phyloP scores from a whole-genome alignment of 352 stramenopile genomes.

The Phytopythium kandeliae region DNA sequence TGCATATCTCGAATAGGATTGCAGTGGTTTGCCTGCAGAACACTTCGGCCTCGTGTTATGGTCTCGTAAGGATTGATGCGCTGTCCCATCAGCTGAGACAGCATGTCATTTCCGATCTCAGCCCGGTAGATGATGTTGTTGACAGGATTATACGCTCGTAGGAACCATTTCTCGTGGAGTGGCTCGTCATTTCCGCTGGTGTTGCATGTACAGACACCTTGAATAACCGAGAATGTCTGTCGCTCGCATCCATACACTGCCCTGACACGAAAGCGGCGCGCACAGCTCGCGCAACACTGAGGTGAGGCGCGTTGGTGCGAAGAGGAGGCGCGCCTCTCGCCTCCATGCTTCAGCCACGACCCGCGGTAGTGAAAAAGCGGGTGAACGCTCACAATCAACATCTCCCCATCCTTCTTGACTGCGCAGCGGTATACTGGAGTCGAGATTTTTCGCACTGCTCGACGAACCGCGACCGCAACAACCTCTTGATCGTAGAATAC shows the following conservation, averaged over 20 bases:
- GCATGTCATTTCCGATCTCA: constrained; percentile 30
- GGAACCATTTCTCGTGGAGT: constrained; percentile 32
- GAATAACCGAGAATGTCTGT: constrained; percentile 24
- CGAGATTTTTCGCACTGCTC: constrained; percentile 23
- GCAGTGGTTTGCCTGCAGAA: background rate
- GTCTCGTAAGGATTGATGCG: background rate
- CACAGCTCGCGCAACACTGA: constrained; percentile 43
- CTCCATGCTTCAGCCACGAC: background rate
- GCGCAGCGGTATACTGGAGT: constrained; percentile 33
- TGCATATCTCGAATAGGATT: constrained; percentile 20
- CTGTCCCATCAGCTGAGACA: constrained; percentile 34
- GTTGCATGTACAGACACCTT: constrained; percentile 39
- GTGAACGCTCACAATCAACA: constrained; percentile 56
- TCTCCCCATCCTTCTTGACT: constrained; percentile 52
- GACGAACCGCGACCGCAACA: constrained; percentile 19
- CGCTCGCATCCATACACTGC: constrained; percentile 14
- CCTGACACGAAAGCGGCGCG: constrained; percentile 38
- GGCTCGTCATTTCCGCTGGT: constrained; percentile 17
- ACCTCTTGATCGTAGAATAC: constrained; percentile 14
- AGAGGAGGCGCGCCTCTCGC: background rate
- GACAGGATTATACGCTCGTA: constrained; percentile 60
- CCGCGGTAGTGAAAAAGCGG: constrained; percentile 16
- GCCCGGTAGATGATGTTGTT: constrained; percentile 52
- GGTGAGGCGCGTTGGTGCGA: constrained; percentile 8
- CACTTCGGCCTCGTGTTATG: background rate